Base-by-base conservation (phyloP, 495 filamentous ascomycete genomes). In the Daldinia loculata region DNA sequence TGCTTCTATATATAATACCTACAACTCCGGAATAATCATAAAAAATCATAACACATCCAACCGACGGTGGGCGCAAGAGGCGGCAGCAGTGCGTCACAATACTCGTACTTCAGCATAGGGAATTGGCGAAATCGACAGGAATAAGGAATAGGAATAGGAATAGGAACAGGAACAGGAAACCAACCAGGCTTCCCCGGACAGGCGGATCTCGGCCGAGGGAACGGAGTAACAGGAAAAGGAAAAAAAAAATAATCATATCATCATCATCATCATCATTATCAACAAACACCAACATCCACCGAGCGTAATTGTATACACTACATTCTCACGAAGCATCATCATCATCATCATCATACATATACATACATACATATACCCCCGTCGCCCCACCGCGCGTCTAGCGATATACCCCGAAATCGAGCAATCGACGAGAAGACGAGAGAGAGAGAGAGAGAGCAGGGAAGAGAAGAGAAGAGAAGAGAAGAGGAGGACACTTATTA, bases 291-390 rank as follows among this genome's bases (percentile, higher is more conserved):
- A 56, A 60, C 50, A 53, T 53, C 22, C 22, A 66, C 61, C 55
- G 56, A 66, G 67, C 71, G 60, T 62, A 73, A 66, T 70, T 66
- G 17, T 71, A 71, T 63, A 70, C 50, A 74, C 70, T 61, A 68
- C 50, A 71, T 63, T 71, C 69, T 69, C 69, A 70, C 69, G 66
- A 66, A 71, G 56, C 69, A 65, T 68, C 63, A 70, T 76, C 7
- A 12, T 22, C 19, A 26, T 51, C 45, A 51, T 26, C 5, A 22
- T 51, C 24, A 24, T 51, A 24, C 22, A 51, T 32, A 27, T 27
- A 55, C 15, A 55, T 32, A 60, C 51, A 62, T 39, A 57, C 53
- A 61, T 68, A 74, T 74, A 74, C 67, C 71, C 71, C 66, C 67
- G 63, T 60, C 63, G 69, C 63, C 53, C 58, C 66, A 67, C 53